Evolutionary conservation across 805 yeast genomes (phyloP).

Genomic region (Geotrichum ghanense): DNA sequence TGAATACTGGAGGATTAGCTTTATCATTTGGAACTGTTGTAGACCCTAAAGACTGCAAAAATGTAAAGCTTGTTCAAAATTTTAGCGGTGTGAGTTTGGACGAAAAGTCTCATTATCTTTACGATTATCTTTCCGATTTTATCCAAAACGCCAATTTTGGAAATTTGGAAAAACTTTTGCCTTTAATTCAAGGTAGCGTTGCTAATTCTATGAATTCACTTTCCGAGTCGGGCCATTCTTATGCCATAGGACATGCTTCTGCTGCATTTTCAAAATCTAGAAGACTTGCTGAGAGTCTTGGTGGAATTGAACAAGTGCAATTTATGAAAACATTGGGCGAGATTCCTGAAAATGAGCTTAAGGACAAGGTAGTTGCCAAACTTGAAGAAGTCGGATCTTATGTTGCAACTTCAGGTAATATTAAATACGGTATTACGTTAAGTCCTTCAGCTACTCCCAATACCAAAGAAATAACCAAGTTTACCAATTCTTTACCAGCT

Average conservation of each 20-base stretch:
- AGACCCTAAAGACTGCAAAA: slow-evolving; percentile 30
- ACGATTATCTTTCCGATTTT: slow-evolving; percentile 59
- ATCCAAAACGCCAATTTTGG: slow-evolving; percentile 55
- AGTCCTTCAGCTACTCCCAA: slow-evolving; percentile 19
- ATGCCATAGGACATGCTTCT: slow-evolving; percentile 58
- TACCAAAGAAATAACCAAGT: slow-evolving; percentile 22
- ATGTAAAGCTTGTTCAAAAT: slow-evolving; percentile 34
- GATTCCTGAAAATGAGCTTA: slow-evolving; percentile 36
- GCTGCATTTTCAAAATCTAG: slow-evolving; percentile 52
- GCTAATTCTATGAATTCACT: slow-evolving; percentile 69
- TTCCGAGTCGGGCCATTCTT: slow-evolving; percentile 82
- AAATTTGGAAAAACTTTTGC: slow-evolving; percentile 55
- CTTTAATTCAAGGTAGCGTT: slow-evolving; percentile 60
- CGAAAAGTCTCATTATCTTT: slow-evolving; percentile 46
- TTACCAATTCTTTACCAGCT: slow-evolving; percentile 3
- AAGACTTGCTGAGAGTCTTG: slow-evolving; percentile 47
- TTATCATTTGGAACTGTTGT: slow-evolving; percentile 41
- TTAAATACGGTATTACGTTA: slow-evolving; percentile 19
- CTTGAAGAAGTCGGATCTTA: slow-evolving; percentile 27
- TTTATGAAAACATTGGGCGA: slow-evolving; percentile 51
- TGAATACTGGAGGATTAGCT: slow-evolving; percentile 74
- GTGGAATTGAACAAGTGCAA: slow-evolving; percentile 70
- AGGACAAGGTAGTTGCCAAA: slow-evolving; percentile 52
- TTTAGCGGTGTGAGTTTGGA: slow-evolving; percentile 62
- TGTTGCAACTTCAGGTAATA: slow-evolving; percentile 9